These are phyloP conservation scores for Pythium scleroteichum DNA, from an alignment of 352 stramenopile genomes.

Conservation along the genomic window DNA sequence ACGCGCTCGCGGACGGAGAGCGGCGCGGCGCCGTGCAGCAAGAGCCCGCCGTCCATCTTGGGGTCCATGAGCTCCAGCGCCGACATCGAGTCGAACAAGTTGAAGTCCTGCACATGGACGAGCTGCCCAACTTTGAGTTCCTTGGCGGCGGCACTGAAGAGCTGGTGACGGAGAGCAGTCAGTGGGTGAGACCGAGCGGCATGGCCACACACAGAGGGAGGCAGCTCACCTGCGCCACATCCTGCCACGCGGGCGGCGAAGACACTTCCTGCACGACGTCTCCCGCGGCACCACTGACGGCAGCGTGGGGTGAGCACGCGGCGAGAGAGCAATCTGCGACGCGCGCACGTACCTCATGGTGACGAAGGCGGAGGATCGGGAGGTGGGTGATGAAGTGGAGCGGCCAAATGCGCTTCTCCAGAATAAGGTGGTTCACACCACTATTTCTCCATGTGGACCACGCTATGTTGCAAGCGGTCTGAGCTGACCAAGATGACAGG, in stretches of 20 bases:
- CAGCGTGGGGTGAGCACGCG: constrained; percentile 32
- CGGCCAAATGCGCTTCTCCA: neutral
- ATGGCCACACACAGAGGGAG: neutral
- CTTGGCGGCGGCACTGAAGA: constrained; percentile 64
- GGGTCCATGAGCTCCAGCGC: constrained; percentile 93
- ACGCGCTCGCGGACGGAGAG: constrained; percentile 60
- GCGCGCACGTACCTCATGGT: constrained; percentile 25
- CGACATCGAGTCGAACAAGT: constrained; percentile 94
- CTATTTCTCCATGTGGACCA: constrained; percentile 13
- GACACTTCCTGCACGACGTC: constrained; percentile 7
- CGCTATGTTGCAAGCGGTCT: neutral
- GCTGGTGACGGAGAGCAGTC: constrained; percentile 23
- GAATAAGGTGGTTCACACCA: constrained; percentile 10
- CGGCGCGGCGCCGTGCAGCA: constrained; percentile 57
- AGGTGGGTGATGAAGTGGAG: neutral
- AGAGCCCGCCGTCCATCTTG: constrained; percentile 93
- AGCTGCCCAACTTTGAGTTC: constrained; percentile 82
- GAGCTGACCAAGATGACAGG: neutral
- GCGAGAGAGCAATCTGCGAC: constrained; percentile 29
- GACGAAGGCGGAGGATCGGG: constrained; percentile 2
- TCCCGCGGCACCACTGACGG: constrained; percentile 35
- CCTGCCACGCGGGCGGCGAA: constrained; percentile 6
- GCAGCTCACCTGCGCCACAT: constrained; percentile 22
- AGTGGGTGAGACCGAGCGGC: too few relatives aligned
- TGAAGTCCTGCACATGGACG: constrained; percentile 83